Percentiles rank a stretch among this genome's conserved stretches.
Conservation (phyloP, 1,284 basidiomycete species). For the Boletus mariae region DNA sequence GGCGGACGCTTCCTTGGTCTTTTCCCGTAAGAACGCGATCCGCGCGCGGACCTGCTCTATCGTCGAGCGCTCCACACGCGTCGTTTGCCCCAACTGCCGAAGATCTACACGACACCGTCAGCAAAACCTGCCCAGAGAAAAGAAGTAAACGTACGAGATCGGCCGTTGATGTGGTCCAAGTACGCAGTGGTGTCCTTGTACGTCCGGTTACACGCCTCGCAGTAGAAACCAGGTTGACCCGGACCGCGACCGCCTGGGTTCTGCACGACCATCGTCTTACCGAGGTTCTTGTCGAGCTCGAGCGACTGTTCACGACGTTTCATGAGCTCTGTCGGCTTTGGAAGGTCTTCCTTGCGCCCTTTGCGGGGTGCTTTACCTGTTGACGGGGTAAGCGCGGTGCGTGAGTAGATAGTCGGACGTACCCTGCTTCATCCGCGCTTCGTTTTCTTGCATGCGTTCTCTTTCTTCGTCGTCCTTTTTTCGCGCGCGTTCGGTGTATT, state of each 20-base stretch:
- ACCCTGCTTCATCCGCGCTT: slow-evolving; percentile 81
- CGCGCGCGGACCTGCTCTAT: slow-evolving; percentile 87
- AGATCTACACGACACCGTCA: slow-evolving; percentile 59
- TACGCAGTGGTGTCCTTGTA: slow-evolving; percentile 94
- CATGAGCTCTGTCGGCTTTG: slow-evolving; percentile 88
- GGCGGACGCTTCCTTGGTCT: slow-evolving; percentile 73
- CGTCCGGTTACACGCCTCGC: slow-evolving; percentile 85
- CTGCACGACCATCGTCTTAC: slow-evolving; percentile 89
- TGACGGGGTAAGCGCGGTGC: background rate
- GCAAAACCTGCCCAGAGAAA: background rate
- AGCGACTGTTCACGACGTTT: slow-evolving; percentile 78
- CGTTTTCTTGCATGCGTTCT: slow-evolving; percentile 82
- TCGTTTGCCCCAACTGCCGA: slow-evolving; percentile 89
- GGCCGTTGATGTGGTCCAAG: slow-evolving; percentile 94
- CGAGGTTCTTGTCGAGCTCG: slow-evolving; percentile 63
- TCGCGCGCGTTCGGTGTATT: slow-evolving; percentile 73
- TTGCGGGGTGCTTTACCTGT: slow-evolving; percentile 78
- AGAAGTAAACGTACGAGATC: slow-evolving; percentile 69
- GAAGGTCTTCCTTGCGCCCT: slow-evolving; percentile 64
- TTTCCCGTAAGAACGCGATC: slow-evolving; percentile 85
- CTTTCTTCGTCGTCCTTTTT: slow-evolving; percentile 74
- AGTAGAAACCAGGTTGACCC: slow-evolving; percentile 89
- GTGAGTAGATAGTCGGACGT: slow-evolving; percentile 8
- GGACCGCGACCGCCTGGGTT: slow-evolving; percentile 73
- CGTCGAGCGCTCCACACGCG: slow-evolving; percentile 85